Base-by-base conservation (phyloP, 306 rosid genomes). In the Lathyrus sativus region DNA sequence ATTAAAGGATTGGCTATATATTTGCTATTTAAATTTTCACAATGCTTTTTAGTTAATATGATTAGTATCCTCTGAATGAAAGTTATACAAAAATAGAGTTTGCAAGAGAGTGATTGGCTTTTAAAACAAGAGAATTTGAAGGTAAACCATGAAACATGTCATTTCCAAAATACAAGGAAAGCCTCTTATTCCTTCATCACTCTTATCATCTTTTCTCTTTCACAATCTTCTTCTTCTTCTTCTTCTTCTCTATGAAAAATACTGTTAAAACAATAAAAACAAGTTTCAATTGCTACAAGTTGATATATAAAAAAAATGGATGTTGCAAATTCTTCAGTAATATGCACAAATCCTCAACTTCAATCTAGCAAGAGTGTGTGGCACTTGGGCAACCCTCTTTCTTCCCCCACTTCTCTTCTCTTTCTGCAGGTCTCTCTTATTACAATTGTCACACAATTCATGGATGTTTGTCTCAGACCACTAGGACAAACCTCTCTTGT, bases 401-500 rank as follows among this genome's bases (percentile, higher is more conserved):
- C 39, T 3, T 78, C 91, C 68, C 58, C 84, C 3, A 50, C 91
- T 7, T 22, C 80, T 50, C 89, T 89, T 65, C 59, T 89, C 37
- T 66, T 89, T 33, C 0, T 85, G 73, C 96, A 89, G 68, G 45
- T 80, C 18, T 79, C 88, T 65, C 5, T 69, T 33, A 74, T 87
- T 53, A 56, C 77, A 42, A 0, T 83, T 0, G 70, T 60, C 37
- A 61, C 91, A 2, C 85, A 78, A 60, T 29, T 74, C 18, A 54
- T 85, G 9, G 56, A 81, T 35, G 0, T 37, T 29, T 64, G 73
- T 48, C 82, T 89, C 62, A 78, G 4, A 62, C 89, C 85, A 11
- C 31, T 89, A 12, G 92, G 96, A 42, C 96, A 89, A 67, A 76
- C 90, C 74, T 61, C 79, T 15, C 35, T 87, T 37, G 91, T 89